Conservation (phyloP, 2,329 filamentous ascomycete genomes). For the Fonsecaea monophora region DNA sequence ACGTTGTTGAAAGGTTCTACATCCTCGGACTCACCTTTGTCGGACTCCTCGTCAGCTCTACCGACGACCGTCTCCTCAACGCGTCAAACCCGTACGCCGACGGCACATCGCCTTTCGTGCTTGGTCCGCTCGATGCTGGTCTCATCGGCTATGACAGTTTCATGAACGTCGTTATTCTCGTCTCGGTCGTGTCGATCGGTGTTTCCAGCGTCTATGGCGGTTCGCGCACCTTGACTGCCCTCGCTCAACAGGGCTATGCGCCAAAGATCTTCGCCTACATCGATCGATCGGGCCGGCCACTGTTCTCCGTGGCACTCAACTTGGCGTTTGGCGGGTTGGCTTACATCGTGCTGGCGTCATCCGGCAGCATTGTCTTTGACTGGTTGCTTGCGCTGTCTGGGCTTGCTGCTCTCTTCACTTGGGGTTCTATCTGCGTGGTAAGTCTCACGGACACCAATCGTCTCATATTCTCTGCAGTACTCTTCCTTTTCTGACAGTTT, state of each 20-base stretch:
- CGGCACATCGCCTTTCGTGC: conserved; percentile 68
- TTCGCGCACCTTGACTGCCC: conserved; percentile 63
- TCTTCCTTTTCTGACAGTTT: conserved; percentile 58
- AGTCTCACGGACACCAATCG: not conserved
- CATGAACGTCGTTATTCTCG: conserved; percentile 71
- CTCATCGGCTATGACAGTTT: conserved; percentile 67
- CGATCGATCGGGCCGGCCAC: conserved; percentile 53
- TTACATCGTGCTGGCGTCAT: conserved; percentile 46
- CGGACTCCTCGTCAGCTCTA: conserved; percentile 53
- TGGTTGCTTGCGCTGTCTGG: conserved; percentile 70
- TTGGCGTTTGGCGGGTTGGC: conserved; percentile 50
- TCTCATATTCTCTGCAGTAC: conserved; percentile 8
- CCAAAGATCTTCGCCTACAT: conserved; percentile 54
- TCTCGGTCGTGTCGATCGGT: conserved; percentile 66
- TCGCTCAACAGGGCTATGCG: conserved; percentile 55
- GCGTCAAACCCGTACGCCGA: conserved; percentile 48
- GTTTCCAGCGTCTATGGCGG: conserved; percentile 65
- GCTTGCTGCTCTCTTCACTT: conserved; percentile 68
- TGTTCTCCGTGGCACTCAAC: conserved; percentile 49
- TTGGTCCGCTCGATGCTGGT: conserved; percentile 66
- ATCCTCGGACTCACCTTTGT: conserved; percentile 55
- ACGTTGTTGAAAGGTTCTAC: conserved; percentile 48
- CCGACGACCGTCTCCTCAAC: conserved; percentile 50
- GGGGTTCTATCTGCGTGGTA: conserved; percentile 65
- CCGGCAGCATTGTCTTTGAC: conserved; percentile 61